phyloP scores from a whole-genome alignment of 1,284 basidiomycete species.

The Fomes fomentarius region DNA sequence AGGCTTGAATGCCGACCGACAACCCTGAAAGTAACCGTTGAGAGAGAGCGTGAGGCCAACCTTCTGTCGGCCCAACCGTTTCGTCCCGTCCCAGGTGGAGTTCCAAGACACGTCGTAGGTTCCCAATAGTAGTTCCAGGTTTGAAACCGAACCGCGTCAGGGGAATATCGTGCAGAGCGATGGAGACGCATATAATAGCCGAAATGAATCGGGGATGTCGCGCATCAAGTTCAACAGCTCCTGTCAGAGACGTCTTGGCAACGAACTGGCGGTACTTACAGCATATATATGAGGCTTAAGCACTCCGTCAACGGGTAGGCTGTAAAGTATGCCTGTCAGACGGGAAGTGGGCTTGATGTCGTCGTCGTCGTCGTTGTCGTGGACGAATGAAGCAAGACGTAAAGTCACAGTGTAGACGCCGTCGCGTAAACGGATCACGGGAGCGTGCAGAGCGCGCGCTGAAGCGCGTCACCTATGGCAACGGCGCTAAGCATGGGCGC shows the following conservation, averaged over 20 bases:
- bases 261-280: slow-evolving; percentile 10
- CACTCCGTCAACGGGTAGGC: neutral
- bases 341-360: too few species aligned
- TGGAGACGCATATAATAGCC: neutral
- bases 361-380: too few species aligned
- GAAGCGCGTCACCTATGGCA: too few species aligned
- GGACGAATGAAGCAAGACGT: slow-evolving; percentile 17
- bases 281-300: slow-evolving; percentile 13
- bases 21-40: slow-evolving; percentile 3
- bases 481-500: slow-evolving; percentile 11
- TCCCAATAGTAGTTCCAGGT: neutral
- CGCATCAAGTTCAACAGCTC: neutral
- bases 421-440: slow-evolving; percentile 21
- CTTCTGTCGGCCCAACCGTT: neutral
- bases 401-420: slow-evolving; percentile 16
- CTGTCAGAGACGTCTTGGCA: neutral
- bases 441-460: slow-evolving; percentile 24
- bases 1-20: slow-evolving; percentile 12
- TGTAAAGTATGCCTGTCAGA: too few species aligned
- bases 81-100: too few species aligned
- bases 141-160: neutral
- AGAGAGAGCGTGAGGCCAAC: neutral
- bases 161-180: neutral
- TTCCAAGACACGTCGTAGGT: neutral
- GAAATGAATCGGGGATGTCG: neutral